Evolutionary conservation across 225 moss, liverwort and hornwort genomes (phyloP).

Genomic region (Polytrichum formosum): DNA sequence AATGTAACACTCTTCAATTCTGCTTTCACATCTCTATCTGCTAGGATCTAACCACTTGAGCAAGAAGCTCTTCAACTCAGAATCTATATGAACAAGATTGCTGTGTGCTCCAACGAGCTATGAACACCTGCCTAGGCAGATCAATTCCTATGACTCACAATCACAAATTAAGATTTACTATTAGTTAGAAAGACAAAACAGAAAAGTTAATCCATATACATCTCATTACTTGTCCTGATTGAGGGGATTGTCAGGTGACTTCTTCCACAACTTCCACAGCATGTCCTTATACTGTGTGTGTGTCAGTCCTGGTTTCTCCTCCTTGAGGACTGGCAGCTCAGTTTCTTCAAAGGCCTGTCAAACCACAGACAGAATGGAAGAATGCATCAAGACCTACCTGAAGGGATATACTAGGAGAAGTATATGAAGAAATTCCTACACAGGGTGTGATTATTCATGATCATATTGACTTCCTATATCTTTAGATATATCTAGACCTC

Average conservation of each 20-base stretch:
- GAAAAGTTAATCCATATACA: neutral
- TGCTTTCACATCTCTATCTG: neutral
- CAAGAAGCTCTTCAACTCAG: constrained; percentile 18
- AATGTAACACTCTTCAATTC: too few species aligned
- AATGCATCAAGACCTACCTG: neutral
- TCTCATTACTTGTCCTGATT: constrained; percentile 64
- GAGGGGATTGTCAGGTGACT: constrained; percentile 94
- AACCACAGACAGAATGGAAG: neutral
- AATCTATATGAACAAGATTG: neutral
- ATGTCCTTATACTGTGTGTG: constrained; percentile 95
- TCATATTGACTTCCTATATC: too few species aligned
- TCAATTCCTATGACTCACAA: neutral
- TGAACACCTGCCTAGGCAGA: neutral
- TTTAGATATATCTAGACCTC: too few species aligned
- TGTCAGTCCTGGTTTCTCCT: constrained; percentile 90
- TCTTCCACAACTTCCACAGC: constrained; percentile 97
- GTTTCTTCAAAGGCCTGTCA: constrained; percentile 89
- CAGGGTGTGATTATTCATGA: too few species aligned
- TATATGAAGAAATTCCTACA: too few species aligned
- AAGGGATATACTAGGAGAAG: too few species aligned
- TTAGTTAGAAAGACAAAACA: neutral
- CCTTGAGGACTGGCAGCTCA: constrained; percentile 76
- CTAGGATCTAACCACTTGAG: constrained; percentile 19
- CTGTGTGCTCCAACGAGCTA: neutral
- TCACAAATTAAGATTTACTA: too few species aligned